phyloP scores from a whole-genome alignment of 2,329 filamentous ascomycete genomes.

The Metarhizium anisopliae region DNA sequence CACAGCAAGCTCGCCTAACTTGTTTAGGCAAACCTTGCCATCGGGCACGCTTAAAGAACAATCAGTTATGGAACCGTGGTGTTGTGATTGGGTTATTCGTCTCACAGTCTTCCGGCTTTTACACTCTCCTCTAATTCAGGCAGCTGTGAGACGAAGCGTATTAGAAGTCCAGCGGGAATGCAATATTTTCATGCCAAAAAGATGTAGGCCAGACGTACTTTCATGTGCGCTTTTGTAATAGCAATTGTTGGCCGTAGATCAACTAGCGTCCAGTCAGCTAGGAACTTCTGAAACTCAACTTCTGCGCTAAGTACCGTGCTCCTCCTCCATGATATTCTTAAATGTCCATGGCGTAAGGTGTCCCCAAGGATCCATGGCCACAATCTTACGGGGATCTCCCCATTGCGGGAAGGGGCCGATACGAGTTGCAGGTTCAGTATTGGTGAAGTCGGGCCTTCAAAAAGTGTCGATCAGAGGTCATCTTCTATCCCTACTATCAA shows the following conservation, averaged over 20 bases:
- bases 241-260: constrained; percentile 88
- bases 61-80: background rate
- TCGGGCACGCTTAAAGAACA: constrained; percentile 47
- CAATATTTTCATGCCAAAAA: background rate
- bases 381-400: constrained; percentile 86
- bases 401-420: constrained; percentile 88
- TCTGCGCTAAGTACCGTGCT: constrained; percentile 44
- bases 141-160: constrained; percentile 34
- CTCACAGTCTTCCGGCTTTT: constrained; percentile 61
- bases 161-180: background rate
- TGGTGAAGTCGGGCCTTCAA: constrained; percentile 47
- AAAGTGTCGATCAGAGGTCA: background rate
- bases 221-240: constrained; percentile 90
- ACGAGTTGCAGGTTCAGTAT: constrained; percentile 84
- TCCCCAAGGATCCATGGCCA: constrained; percentile 92
- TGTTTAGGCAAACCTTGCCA: constrained; percentile 83
- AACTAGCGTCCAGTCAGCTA: constrained; percentile 32
- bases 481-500: background rate
- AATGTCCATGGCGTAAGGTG: constrained; percentile 80
- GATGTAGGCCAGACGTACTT: constrained; percentile 28
- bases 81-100: constrained; percentile 3
- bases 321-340: constrained; percentile 66
- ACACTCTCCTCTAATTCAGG: constrained; percentile 90
- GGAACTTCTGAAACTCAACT: background rate
- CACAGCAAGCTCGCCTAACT: constrained; percentile 78